Evolutionary conservation across 176 grass and related monocot species (phyloP).

Genomic region (Aegilops umbellulata): DNA sequence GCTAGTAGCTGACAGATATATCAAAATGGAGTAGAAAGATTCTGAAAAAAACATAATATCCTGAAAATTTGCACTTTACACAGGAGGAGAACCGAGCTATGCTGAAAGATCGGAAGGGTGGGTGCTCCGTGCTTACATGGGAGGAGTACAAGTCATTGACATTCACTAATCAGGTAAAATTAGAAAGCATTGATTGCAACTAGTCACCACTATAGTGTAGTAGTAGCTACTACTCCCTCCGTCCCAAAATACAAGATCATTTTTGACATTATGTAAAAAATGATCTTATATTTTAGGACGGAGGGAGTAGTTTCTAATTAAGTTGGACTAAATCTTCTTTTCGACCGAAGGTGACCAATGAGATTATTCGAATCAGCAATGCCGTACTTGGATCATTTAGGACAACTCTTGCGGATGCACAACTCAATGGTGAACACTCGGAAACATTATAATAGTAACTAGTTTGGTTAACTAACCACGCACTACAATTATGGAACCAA

Average conservation of each 20-base stretch:
- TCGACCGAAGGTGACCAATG: conserved; percentile 11
- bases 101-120: background rate
- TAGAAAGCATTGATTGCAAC: too few relatives aligned
- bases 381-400: background rate
- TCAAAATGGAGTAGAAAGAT: too few relatives aligned
- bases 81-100: conserved; percentile 6
- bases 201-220: too few relatives aligned
- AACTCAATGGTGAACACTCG: conserved; percentile 1
- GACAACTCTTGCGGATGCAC: conserved; percentile 6
- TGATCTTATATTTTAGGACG: too few relatives aligned
- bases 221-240: too few relatives aligned
- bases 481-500: background rate
- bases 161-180: background rate
- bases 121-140: conserved; percentile 7
- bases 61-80: background rate
- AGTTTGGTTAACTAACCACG: background rate
- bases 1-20: too few relatives aligned
- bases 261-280: too few relatives aligned
- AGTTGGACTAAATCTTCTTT: too few relatives aligned
- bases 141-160: conserved; percentile 28
- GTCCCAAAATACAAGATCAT: too few relatives aligned
- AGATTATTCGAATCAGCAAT: conserved; percentile 20
- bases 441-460: background rate
- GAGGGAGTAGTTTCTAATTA: too few relatives aligned
- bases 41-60: too few relatives aligned